phyloP scores from a whole-genome alignment of 306 rosid genomes.

The Alnus rubra region DNA sequence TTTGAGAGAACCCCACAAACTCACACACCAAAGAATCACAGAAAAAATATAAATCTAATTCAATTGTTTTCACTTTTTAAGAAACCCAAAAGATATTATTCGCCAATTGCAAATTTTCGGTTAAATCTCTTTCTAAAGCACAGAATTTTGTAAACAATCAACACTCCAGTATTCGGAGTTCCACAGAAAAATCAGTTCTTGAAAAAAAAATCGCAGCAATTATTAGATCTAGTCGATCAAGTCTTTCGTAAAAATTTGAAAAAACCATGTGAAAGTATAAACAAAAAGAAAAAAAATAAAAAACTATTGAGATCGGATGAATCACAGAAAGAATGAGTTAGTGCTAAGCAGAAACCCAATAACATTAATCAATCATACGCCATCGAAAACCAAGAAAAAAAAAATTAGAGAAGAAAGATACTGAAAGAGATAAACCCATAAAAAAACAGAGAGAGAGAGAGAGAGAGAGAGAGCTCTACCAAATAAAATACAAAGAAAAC shows the following conservation, averaged over 20 bases:
- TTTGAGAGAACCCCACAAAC: conserved; percentile 5
- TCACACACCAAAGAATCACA: neutral
- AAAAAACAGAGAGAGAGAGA: neutral
- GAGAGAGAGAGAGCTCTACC: neutral
- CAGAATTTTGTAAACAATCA: neutral
- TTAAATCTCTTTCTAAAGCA: neutral
- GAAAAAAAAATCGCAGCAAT: neutral
- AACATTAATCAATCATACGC: neutral
- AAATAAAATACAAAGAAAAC: conserved; percentile 5
- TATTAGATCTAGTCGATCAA: conserved; percentile 20
- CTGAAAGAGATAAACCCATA: neutral
- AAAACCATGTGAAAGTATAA: neutral
- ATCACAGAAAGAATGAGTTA: neutral
- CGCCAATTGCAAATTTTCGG: neutral
- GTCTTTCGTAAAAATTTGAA: neutral
- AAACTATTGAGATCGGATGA: neutral
- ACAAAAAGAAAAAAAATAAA: neutral
- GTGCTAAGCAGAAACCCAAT: neutral
- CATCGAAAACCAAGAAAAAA: neutral
- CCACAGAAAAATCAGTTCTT: conserved; percentile 1
- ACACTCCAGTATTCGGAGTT: neutral
- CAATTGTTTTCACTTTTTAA: neutral
- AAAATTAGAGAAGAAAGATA: neutral
- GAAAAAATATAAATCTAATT: neutral
- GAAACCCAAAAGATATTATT: conserved; percentile 10